phyloP scores from a whole-genome alignment of 1,284 basidiomycete genomes.

The Hemileia vastatrix region DNA sequence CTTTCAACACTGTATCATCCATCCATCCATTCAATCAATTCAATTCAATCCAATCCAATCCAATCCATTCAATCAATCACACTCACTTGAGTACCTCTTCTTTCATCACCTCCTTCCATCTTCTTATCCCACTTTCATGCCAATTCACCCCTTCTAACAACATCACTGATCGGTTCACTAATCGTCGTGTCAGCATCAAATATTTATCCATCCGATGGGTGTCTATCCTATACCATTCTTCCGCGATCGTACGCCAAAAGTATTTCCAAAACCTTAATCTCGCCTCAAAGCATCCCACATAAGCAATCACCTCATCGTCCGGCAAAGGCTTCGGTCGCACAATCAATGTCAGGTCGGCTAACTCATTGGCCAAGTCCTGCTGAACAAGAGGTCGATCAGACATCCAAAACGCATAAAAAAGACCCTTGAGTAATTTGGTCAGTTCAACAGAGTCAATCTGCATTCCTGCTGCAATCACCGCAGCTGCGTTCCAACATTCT shows the following conservation, averaged over 20 bases:
- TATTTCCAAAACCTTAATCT: slow-evolving; percentile 69
- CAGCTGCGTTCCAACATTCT: background rate
- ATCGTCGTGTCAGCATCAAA: slow-evolving; percentile 83
- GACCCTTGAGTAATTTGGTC: slow-evolving; percentile 12
- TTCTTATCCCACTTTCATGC: slow-evolving; percentile 53
- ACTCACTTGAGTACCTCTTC: slow-evolving; percentile 40
- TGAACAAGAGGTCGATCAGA: slow-evolving; percentile 96
- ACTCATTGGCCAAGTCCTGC: slow-evolving; percentile 74
- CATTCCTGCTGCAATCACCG: background rate
- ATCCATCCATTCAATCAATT: no score
- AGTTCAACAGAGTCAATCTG: background rate
- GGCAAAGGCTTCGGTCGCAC: slow-evolving; percentile 50
- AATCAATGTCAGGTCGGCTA: slow-evolving; percentile 67
- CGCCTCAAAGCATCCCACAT: slow-evolving; percentile 40
- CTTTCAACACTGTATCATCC: slow-evolving; percentile 71
- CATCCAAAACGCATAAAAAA: slow-evolving; percentile 69
- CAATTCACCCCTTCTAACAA: slow-evolving; percentile 64
- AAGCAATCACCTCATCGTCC: slow-evolving; percentile 26
- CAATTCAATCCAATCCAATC: slow-evolving; percentile 3
- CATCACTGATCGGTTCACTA: slow-evolving; percentile 72
- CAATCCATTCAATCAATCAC: background rate
- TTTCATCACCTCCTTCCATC: slow-evolving; percentile 61
- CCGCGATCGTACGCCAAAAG: slow-evolving; percentile 79
- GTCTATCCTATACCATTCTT: slow-evolving; percentile 89
- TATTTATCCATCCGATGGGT: slow-evolving; percentile 87